phyloP scores from a whole-genome alignment of 441 rosid genomes.

The Populus trichocarpa region DNA sequence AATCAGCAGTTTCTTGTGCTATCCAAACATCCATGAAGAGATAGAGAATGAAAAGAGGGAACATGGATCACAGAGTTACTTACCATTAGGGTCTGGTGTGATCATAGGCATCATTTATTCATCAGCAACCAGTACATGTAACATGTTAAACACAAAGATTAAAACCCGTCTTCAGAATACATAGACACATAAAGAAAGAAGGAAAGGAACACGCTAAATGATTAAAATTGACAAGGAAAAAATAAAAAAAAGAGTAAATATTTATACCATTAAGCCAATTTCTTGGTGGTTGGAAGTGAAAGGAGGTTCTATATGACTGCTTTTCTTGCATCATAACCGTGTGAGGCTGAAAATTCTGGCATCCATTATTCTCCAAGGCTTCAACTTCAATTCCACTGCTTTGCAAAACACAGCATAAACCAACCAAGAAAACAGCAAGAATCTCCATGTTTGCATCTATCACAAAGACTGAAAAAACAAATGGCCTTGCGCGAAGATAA shows the following conservation, averaged over 20 bases:
- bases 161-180: background rate
- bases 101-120: background rate
- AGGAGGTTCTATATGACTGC: constrained; percentile 44
- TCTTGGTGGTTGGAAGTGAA: constrained; percentile 54
- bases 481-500: too few relatives aligned
- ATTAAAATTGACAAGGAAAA: background rate
- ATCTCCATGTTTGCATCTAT: background rate
- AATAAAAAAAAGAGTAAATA: background rate
- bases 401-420: constrained; percentile 20
- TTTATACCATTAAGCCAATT: constrained; percentile 62
- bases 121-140: constrained; percentile 7
- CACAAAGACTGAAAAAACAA: background rate
- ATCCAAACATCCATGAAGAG: background rate
- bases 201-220: background rate
- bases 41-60: background rate
- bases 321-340: background rate
- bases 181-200: background rate
- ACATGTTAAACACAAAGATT: background rate
- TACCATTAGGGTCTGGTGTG: constrained; percentile 63
- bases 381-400: constrained; percentile 16
- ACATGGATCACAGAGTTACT: constrained; percentile 11
- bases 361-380: background rate
- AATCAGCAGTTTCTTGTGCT: background rate
- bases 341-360: background rate
- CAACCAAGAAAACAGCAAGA: constrained; percentile 7